Percentiles rank a stretch among this genome's conserved stretches.
These are phyloP conservation scores for Piper betle DNA, from an alignment of 164 flowering plant species.

Conservation along the genomic window DNA sequence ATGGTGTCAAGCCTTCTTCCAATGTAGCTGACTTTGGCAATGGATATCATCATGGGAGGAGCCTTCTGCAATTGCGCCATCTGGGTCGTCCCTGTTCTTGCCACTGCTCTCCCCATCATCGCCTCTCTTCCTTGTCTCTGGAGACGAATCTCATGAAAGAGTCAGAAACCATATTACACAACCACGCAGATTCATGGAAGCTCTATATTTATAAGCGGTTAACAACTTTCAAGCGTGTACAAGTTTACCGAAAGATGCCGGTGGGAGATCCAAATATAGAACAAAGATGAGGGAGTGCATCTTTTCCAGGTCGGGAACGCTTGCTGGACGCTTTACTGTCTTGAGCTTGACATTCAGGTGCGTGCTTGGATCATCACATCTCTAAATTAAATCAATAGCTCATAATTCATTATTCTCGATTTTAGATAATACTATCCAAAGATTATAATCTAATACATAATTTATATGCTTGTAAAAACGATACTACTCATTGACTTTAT, in stretches of 20 bases:
- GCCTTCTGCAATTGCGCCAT: not conserved
- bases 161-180: not conserved
- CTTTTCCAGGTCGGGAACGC: no score
- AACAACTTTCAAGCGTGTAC: not conserved
- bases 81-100: not conserved
- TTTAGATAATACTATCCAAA: no score
- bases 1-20: not conserved
- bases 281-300: no score
- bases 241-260: not conserved
- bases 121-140: not conserved
- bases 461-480: no score
- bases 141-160: not conserved
- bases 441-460: no score
- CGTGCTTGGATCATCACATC: no score
- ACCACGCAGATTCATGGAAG: not conserved
- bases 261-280: not conserved
- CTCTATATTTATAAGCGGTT: not conserved
- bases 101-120: conserved; percentile 1
- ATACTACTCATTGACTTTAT: no score
- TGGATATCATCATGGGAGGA: conserved; percentile 1
- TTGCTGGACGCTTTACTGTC: no score
- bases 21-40: not conserved
- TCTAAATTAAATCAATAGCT: no score
- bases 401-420: no score
- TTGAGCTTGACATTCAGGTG: no score